Evolutionary conservation across 2,329 filamentous ascomycete genomes (phyloP), one percentile per base, ranked within the genome.

Genomic region (Sporothrix globosa): DNA sequence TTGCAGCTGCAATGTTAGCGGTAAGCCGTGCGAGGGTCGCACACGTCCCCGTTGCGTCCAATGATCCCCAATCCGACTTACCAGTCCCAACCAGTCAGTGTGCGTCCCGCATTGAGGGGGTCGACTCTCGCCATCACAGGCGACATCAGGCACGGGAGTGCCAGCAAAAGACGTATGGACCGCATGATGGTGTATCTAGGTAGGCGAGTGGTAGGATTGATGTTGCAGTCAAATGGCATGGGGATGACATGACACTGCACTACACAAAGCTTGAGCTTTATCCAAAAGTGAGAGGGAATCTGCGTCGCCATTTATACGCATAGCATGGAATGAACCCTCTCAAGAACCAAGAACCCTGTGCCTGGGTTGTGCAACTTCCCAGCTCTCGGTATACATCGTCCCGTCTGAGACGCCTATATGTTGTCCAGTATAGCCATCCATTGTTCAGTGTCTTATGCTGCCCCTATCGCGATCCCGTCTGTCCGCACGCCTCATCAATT

Each of bases 51-150:
- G 44, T 6, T 6, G 44, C 13, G 7, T 4, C 27, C 27, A 4
- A 3, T 0, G 27, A 4, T 30, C 27, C 3, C 27, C 27, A 30
- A 30, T 30, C 19, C 13, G 6, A 41, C 68, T 27, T 72, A 74
- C 74, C 74, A 75, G 69, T 75, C 74, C 74, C 74, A 75, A 44
- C 69, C 69, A 17, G 74, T 75, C 34, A 73, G 41, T 2, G 73
- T 73, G 19, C 69, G 53, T n/a, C 72, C 72, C 3, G 70, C 27
- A n/a, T 58, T 68, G 21, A 61, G 53, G 19, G 70, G 69, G 34
- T 70, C 69, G 9, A 70, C 60, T 14, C 41, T 54, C 9, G 63
- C 69, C 17, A 48, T 54, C 34, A 27, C 27, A 2, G 48, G 34
- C 27, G 30, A 34, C 1, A 58, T 9, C 19, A 70, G 30, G 24